These are phyloP conservation scores for Tillandsia leiboldiana DNA, from an alignment of 176 grass and related monocot genomes.

Conservation along the genomic window DNA sequence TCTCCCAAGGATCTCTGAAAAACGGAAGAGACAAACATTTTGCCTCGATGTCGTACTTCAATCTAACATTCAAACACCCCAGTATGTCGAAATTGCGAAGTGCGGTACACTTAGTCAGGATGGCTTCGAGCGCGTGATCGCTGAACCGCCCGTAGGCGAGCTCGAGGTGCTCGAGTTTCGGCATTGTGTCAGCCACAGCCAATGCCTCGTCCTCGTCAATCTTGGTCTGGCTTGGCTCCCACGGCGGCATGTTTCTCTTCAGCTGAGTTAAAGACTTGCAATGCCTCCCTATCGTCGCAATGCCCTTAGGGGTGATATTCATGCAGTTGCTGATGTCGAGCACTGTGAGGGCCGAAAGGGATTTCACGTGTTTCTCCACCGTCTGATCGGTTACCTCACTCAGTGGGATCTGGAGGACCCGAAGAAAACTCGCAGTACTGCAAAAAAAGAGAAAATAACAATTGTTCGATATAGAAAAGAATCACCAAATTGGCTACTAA, in stretches of 20 bases:
- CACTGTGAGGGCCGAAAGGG: conserved; percentile 24
- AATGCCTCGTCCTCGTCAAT: conserved; percentile 30
- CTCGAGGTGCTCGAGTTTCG: conserved; percentile 30
- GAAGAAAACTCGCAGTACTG: conserved; percentile 29
- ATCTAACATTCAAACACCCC: conserved; percentile 38
- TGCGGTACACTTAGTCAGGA: conserved; percentile 30
- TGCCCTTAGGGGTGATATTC: conserved; percentile 36
- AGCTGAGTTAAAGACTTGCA: conserved; percentile 39
- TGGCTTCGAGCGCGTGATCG: conserved; percentile 24
- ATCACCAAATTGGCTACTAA: background rate
- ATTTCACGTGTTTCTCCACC: conserved; percentile 25
- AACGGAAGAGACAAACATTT: conserved; percentile 26
- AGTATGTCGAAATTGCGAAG: conserved; percentile 32
- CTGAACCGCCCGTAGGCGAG: conserved; percentile 49
- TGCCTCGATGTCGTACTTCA: conserved; percentile 27
- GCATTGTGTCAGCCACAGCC: conserved; percentile 37
- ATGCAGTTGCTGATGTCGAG: conserved; percentile 45
- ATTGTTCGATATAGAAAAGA: background rate
- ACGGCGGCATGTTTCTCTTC: conserved; percentile 55
- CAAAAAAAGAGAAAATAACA: conserved; percentile 4
- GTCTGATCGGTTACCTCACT: conserved; percentile 34
- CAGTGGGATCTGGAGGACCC: conserved; percentile 51
- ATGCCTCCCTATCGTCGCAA: conserved; percentile 32
- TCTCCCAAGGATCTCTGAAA: conserved; percentile 46
- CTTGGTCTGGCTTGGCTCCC: conserved; percentile 6